These are phyloP conservation scores for Boletus barrowsii DNA, from an alignment of 768 basidiomycete genomes.

Conservation along the genomic window DNA sequence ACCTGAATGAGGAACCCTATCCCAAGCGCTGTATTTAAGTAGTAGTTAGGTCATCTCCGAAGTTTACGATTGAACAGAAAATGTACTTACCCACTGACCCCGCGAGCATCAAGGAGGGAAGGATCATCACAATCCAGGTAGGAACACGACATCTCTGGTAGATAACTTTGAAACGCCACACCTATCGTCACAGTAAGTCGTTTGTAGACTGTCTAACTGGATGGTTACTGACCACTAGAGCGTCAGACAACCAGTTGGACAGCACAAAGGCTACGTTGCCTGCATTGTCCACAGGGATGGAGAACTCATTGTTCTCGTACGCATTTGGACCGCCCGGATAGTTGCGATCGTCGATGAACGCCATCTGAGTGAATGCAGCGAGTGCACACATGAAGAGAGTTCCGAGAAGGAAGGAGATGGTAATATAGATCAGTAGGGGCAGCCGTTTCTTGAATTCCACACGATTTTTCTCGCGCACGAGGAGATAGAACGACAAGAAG, in stretches of 20 bases:
- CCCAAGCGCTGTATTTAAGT: conserved; percentile 2
- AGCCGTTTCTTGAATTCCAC: conserved; percentile 2
- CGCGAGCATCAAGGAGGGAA: conserved; percentile 10
- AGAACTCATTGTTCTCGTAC: conserved; percentile 21
- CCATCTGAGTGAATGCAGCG: conserved; percentile 24
- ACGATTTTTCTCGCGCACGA: background rate
- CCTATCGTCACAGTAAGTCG: background rate
- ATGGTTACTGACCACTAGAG: conserved; percentile 13
- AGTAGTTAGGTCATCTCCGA: background rate
- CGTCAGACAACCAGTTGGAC: conserved; percentile 18
- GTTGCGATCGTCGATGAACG: conserved; percentile 32
- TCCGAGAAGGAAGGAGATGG: conserved; percentile 1
- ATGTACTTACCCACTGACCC: conserved; percentile 6
- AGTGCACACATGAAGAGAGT: conserved; percentile 18
- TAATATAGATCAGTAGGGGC: conserved; percentile 6
- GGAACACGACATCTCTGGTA: conserved; percentile 8
- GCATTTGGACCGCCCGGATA: conserved; percentile 31
- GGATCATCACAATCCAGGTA: conserved; percentile 5
- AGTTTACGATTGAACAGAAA: background rate
- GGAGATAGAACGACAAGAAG: conserved; percentile 9
- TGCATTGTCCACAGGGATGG: conserved; percentile 13
- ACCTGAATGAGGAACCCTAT: conserved; percentile 9
- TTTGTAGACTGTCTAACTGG: background rate
- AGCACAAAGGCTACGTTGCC: conserved; percentile 12
- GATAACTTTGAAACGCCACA: conserved; percentile 20